phyloP scores from a whole-genome alignment of 2,329 filamentous ascomycete genomes.

The Sporothrix euskadiensis region DNA sequence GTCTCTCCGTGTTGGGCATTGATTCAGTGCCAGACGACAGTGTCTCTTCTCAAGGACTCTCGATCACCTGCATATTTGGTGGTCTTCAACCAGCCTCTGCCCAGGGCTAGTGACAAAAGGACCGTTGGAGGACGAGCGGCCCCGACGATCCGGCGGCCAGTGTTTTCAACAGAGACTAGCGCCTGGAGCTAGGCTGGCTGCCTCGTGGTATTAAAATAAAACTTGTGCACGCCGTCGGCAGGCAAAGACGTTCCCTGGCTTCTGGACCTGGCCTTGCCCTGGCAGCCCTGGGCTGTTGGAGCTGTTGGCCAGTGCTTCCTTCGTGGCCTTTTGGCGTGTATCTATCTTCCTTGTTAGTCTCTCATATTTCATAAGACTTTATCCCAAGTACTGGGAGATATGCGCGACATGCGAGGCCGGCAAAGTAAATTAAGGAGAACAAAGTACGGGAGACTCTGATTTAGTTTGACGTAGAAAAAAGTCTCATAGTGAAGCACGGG shows the following conservation, averaged over 20 bases:
- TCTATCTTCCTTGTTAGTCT: neutral
- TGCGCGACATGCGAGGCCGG: constrained; percentile 2
- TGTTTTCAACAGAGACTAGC: constrained; percentile 17
- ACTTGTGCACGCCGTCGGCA: neutral
- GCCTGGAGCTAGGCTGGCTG: neutral
- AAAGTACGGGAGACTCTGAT: neutral
- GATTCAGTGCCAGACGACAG: neutral
- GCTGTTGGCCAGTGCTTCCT: neutral
- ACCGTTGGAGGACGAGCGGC: constrained; percentile 27
- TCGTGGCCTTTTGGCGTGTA: neutral
- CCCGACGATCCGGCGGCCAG: constrained; percentile 29
- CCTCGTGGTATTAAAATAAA: constrained; percentile 11
- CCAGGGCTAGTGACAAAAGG: constrained; percentile 22
- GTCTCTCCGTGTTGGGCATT: neutral
- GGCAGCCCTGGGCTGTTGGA: neutral
- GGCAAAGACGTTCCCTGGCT: neutral
- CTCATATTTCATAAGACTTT: neutral
- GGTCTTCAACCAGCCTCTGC: neutral
- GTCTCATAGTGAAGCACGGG: neutral
- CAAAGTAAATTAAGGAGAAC: neutral
- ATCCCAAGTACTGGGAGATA: neutral
- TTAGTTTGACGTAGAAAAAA: neutral
- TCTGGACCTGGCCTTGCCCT: neutral
- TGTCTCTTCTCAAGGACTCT: neutral
- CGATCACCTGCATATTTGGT: constrained; percentile 4